phyloP scores from a whole-genome alignment of 805 yeast genomes.

The Sugiyamaella chiloensis region DNA sequence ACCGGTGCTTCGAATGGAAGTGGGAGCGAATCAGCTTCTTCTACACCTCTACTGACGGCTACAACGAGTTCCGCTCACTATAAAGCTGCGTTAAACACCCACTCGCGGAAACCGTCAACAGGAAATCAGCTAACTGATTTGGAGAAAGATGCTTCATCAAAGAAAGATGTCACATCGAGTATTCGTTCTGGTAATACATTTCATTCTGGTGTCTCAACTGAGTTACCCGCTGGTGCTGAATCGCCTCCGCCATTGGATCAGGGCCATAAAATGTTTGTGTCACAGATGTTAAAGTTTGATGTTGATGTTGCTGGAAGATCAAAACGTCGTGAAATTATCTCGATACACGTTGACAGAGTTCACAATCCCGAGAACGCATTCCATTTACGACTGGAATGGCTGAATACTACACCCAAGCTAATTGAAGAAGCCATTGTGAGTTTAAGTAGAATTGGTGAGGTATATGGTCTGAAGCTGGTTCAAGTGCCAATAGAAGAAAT shows the following conservation, averaged over 20 bases:
- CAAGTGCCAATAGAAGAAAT: slow-evolving; percentile 92
- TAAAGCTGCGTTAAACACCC: background rate
- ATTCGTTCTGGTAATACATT: slow-evolving; percentile 10
- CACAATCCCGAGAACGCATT: slow-evolving; percentile 95
- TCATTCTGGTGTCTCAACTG: slow-evolving; percentile 1
- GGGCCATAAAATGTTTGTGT: slow-evolving; percentile 37
- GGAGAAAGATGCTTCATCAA: background rate
- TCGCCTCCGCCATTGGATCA: background rate
- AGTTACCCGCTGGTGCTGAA: background rate
- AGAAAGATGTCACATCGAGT: no score
- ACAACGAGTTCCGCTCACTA: background rate
- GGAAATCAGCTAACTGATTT: background rate
- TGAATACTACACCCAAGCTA: slow-evolving; percentile 80
- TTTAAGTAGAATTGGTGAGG: slow-evolving; percentile 80
- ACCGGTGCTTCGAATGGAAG: slow-evolving; percentile 1
- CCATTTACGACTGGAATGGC: slow-evolving; percentile 90
- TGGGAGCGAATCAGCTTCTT: background rate
- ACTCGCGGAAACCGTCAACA: slow-evolving; percentile 9
- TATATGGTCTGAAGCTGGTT: slow-evolving; percentile 76
- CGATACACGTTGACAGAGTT: slow-evolving; percentile 85
- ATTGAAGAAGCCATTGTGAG: slow-evolving; percentile 73
- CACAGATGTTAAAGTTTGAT: slow-evolving; percentile 64
- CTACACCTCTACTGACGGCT: slow-evolving; percentile 4
- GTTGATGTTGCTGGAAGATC: slow-evolving; percentile 73
- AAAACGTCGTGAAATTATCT: slow-evolving; percentile 70